These are phyloP conservation scores for Trichoderma aggressivum DNA, from an alignment of 2,329 filamentous ascomycete genomes.

Conservation along the genomic window DNA sequence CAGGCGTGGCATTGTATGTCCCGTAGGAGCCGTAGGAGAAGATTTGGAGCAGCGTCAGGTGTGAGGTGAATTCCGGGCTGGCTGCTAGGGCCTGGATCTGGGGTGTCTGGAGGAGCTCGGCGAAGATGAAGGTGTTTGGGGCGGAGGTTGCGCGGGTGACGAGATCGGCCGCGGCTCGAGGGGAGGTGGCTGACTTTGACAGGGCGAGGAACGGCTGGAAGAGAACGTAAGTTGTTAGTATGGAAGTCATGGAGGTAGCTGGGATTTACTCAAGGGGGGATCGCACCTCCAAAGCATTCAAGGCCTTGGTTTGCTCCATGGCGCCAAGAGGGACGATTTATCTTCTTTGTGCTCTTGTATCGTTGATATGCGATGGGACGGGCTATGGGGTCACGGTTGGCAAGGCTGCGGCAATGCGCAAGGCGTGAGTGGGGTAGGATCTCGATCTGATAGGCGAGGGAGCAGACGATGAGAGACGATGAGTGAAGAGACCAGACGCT, in stretches of 20 bases:
- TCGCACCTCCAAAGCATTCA: constrained; percentile 60
- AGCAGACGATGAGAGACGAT: not conserved
- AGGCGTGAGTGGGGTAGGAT: constrained; percentile 10
- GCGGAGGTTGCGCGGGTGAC: constrained; percentile 85
- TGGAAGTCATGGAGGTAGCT: not conserved
- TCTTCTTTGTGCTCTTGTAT: not conserved
- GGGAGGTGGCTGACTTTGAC: constrained; percentile 78
- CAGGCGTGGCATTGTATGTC: constrained; percentile 55
- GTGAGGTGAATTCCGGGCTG: constrained; percentile 54
- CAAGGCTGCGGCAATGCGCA: constrained; percentile 7
- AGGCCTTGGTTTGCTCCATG: constrained; percentile 72
- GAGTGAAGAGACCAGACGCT: not conserved
- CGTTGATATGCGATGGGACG: not conserved
- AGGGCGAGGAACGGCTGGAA: constrained; percentile 85
- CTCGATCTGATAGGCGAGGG: constrained; percentile 17
- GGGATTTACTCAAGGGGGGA: not conserved
- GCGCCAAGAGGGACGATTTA: constrained; percentile 19
- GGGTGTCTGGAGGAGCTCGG: constrained; percentile 80
- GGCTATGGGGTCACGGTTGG: not conserved
- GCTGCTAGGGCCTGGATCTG: constrained; percentile 71
- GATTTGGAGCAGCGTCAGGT: constrained; percentile 74
- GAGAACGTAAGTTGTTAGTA: not conserved
- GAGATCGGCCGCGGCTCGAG: constrained; percentile 80
- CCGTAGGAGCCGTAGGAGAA: constrained; percentile 91
- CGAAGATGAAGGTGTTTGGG: constrained; percentile 87